Percentiles rank a stretch among this genome's conserved stretches.
phyloP scores from a whole-genome alignment of 768 basidiomycete genomes.

The Lanmaoa rubissima region DNA sequence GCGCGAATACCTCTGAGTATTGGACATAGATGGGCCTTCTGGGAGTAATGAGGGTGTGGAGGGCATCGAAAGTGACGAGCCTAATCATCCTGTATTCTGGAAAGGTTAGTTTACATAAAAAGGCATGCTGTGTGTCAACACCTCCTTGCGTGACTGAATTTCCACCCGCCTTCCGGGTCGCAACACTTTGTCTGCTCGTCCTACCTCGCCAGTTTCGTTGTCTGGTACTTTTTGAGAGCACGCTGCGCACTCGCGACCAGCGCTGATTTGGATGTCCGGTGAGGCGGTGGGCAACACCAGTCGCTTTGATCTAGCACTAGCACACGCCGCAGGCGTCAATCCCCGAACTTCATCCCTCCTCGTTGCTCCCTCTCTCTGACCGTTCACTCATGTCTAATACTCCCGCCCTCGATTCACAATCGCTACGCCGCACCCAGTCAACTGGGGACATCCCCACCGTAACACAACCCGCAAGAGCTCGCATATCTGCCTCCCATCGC shows the following conservation, averaged over 20 bases:
- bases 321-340: constrained; percentile 34
- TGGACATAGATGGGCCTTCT: constrained; percentile 65
- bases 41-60: constrained; percentile 73
- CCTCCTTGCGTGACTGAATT: constrained; percentile 5
- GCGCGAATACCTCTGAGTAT: constrained; percentile 59
- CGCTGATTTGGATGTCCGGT: constrained; percentile 17
- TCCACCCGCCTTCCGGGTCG: not conserved
- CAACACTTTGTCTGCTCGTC: constrained; percentile 15
- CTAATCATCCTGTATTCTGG: constrained; percentile 38
- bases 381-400: constrained; percentile 29
- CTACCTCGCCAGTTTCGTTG: not conserved
- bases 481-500: constrained; percentile 30
- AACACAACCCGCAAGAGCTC: constrained; percentile 26
- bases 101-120: constrained; percentile 10
- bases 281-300: constrained; percentile 15
- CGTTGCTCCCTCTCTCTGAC: constrained; percentile 14
- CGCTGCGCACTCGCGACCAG: constrained; percentile 16
- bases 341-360: constrained; percentile 13
- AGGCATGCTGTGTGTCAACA: constrained; percentile 1
- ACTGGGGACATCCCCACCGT: constrained; percentile 33
- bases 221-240: constrained; percentile 4
- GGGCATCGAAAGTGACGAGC: constrained; percentile 75
- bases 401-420: constrained; percentile 30
- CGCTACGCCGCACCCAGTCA: constrained; percentile 35
- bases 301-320: constrained; percentile 10